Evolutionary conservation across 306 rosid species (phyloP).

Genomic region (Casuarina equisetifolia): DNA sequence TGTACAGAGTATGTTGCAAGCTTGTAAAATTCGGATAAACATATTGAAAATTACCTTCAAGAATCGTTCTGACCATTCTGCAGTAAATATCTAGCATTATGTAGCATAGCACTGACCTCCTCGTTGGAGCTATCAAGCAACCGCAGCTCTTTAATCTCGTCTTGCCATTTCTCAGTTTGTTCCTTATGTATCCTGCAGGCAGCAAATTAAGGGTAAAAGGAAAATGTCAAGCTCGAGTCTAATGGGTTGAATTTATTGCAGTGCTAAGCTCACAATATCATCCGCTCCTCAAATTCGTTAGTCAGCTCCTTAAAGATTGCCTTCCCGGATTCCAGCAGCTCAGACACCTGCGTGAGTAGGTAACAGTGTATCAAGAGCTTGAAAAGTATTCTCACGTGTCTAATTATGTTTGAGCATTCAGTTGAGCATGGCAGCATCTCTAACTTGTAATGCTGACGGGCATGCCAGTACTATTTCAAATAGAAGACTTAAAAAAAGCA

Average conservation of each 20-base stretch:
- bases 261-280: constrained; percentile 55
- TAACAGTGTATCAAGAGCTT: constrained; percentile 4
- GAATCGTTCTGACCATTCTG: constrained; percentile 49
- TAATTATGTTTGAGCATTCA: background rate
- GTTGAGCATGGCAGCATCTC: background rate
- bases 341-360: constrained; percentile 57
- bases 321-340: constrained; percentile 77
- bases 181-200: constrained; percentile 69
- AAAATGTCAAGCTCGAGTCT: background rate
- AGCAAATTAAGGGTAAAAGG: background rate
- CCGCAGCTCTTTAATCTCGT: constrained; percentile 67
- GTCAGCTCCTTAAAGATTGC: constrained; percentile 58
- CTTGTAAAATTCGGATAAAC: background rate
- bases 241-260: background rate
- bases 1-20: background rate
- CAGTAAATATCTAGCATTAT: constrained; percentile 65
- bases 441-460: background rate
- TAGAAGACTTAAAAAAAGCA: background rate
- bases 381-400: background rate
- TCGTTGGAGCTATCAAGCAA: constrained; percentile 71
- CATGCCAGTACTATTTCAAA: background rate
- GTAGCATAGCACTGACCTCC: constrained; percentile 62
- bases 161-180: constrained; percentile 79
- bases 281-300: constrained; percentile 69
- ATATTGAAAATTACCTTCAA: constrained; percentile 32